phyloP scores from a whole-genome alignment of 306 rosid genomes.

The Ziziphus jujuba region DNA sequence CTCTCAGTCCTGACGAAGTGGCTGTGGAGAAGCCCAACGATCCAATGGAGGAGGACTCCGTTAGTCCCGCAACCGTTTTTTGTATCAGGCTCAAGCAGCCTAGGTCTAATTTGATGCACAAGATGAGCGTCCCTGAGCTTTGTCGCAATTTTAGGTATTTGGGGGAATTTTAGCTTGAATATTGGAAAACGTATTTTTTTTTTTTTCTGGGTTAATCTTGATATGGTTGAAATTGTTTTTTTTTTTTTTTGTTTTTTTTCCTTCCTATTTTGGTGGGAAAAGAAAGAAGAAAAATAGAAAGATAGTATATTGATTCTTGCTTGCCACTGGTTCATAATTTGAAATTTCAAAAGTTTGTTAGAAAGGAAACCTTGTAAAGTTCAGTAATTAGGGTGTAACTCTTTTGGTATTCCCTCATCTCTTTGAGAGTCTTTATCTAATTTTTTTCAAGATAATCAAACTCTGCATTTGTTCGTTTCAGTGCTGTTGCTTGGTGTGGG shows the following conservation, averaged over 20 bases:
- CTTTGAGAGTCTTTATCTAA: neutral
- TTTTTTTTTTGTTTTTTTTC: neutral
- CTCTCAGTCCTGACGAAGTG: conserved; percentile 39
- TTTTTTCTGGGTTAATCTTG: neutral
- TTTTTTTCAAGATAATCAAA: neutral
- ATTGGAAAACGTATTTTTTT: too few relatives aligned
- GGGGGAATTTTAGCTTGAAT: conserved; percentile 9
- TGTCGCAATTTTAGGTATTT: conserved; percentile 92
- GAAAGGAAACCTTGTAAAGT: too few relatives aligned
- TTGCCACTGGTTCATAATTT: too few relatives aligned
- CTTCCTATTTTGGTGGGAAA: too few relatives aligned
- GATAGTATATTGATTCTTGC: too few relatives aligned
- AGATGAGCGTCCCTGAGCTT: conserved; percentile 88
- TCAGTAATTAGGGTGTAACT: too few relatives aligned
- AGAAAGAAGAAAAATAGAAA: too few relatives aligned
- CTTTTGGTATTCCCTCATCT: too few relatives aligned
- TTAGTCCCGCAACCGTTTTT: conserved; percentile 70
- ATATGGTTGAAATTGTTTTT: neutral
- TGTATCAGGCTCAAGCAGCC: conserved; percentile 73
- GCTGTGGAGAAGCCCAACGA: conserved; percentile 34
- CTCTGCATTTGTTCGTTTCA: conserved; percentile 33
- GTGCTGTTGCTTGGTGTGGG: conserved; percentile 96
- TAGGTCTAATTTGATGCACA: conserved; percentile 64
- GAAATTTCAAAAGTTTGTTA: too few relatives aligned
- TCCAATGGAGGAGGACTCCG: conserved; percentile 73